These are phyloP conservation scores for Phyllachora maydis DNA, from an alignment of 2,329 filamentous ascomycete species.

Conservation along the genomic window DNA sequence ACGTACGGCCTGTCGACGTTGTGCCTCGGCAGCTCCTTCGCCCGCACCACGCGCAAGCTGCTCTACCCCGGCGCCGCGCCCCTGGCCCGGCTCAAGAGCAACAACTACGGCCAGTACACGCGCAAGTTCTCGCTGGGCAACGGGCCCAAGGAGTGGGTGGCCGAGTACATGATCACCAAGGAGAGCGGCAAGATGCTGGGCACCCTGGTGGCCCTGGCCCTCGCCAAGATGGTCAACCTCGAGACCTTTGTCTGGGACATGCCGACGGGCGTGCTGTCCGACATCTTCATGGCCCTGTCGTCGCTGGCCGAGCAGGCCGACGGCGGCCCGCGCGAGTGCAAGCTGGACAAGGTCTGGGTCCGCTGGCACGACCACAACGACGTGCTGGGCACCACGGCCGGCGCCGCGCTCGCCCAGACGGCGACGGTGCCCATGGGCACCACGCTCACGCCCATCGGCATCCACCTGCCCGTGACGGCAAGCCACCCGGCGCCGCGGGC, in stretches of 20 bases:
- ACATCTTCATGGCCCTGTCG: slow-evolving; percentile 62
- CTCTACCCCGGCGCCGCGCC: slow-evolving; percentile 6
- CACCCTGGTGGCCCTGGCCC: slow-evolving; percentile 55
- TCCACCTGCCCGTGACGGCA: slow-evolving; percentile 12
- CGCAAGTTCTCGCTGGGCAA: slow-evolving; percentile 75
- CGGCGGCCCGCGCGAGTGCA: slow-evolving; percentile 37
- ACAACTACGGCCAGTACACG: slow-evolving; percentile 60
- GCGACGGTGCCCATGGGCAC: slow-evolving; percentile 11
- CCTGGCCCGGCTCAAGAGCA: slow-evolving; percentile 16
- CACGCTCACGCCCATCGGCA: slow-evolving; percentile 19
- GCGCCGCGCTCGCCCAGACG: slow-evolving; percentile 13
- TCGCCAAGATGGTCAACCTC: slow-evolving; percentile 65
- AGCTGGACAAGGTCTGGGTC: slow-evolving; percentile 57
- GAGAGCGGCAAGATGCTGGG: slow-evolving; percentile 81
- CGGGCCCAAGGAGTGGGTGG: slow-evolving; percentile 57
- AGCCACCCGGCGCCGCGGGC: slow-evolving; percentile 10
- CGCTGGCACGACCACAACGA: slow-evolving; percentile 63
- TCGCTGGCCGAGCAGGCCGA: slow-evolving; percentile 45
- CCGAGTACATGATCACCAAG: slow-evolving; percentile 64
- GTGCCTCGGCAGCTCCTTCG: slow-evolving; percentile 40
- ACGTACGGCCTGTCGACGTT: slow-evolving; percentile 67
- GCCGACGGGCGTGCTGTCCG: slow-evolving; percentile 64
- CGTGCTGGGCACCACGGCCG: too few relatives aligned
- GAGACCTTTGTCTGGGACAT: slow-evolving; percentile 79
- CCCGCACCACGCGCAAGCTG: slow-evolving; percentile 15